phyloP scores from a whole-genome alignment of 83 land plant species.

The Picea mariana region DNA sequence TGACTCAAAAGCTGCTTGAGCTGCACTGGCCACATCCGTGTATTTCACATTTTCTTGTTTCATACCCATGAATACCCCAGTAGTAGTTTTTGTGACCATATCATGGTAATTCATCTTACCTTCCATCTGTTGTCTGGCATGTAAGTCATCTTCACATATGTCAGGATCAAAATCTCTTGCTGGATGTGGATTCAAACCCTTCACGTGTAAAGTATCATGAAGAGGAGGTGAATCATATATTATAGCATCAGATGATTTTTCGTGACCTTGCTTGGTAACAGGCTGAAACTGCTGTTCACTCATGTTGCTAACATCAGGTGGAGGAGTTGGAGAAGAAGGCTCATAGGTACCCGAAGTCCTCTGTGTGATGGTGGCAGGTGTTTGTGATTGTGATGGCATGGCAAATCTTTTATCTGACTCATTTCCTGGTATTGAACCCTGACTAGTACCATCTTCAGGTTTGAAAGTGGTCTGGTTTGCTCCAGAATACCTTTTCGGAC shows the following conservation, averaged over 20 bases:
- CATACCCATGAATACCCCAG: neutral
- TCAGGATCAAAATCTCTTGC: neutral
- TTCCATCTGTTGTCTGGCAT: neutral
- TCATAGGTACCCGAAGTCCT: too few species aligned
- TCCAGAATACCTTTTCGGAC: too few species aligned
- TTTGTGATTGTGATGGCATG: slow-evolving; percentile 8
- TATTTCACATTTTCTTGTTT: slow-evolving; percentile 28
- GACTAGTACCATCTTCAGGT: too few species aligned
- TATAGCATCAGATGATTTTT: neutral
- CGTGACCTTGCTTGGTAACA: too few species aligned
- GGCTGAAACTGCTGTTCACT: too few species aligned
- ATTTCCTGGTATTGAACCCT: too few species aligned
- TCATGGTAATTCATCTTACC: neutral
- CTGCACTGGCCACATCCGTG: slow-evolving; percentile 61
- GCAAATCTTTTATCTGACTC: neutral
- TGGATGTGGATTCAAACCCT: neutral
- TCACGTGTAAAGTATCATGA: neutral
- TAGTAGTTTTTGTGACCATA: neutral
- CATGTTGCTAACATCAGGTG: too few species aligned
- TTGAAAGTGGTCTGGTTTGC: too few species aligned
- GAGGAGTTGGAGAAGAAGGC: too few species aligned
- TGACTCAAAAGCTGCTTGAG: slow-evolving; percentile 68
- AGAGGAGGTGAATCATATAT: neutral
- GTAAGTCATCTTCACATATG: slow-evolving; percentile 3
- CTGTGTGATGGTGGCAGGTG: too few species aligned